Evolutionary conservation across 495 filamentous ascomycete genomes (phyloP).

Genomic region (Talaromyces liani): DNA sequence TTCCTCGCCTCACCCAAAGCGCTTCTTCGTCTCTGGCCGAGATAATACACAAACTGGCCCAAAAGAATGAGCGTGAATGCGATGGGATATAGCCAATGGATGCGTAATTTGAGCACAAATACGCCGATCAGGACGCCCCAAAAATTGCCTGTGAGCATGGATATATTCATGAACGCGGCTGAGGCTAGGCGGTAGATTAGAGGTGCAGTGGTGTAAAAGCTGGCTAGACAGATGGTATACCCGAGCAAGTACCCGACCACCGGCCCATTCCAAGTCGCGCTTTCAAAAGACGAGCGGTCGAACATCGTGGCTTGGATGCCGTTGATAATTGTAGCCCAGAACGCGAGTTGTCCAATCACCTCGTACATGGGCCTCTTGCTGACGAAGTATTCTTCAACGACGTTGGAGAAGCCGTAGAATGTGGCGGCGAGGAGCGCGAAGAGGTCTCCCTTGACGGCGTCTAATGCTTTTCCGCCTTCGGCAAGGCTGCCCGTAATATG

Average conservation of each 20-base stretch:
- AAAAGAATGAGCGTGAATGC: slow-evolving; percentile 88
- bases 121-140: slow-evolving; percentile 93
- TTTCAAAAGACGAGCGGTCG: slow-evolving; percentile 63
- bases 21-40: slow-evolving; percentile 50
- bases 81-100: slow-evolving; percentile 91
- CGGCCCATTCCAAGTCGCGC: slow-evolving; percentile 51
- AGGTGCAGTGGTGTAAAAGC: slow-evolving; percentile 86
- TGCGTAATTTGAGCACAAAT: slow-evolving; percentile 67
- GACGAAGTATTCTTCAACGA: slow-evolving; percentile 88
- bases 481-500: slow-evolving; percentile 56
- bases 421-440: slow-evolving; percentile 84
- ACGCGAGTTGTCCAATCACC: slow-evolving; percentile 81
- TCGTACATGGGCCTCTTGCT: slow-evolving; percentile 83
- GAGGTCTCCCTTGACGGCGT: slow-evolving; percentile 85
- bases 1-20: slow-evolving; percentile 82
- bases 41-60: slow-evolving; percentile 76
- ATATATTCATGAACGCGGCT: slow-evolving; percentile 96
- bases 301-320: slow-evolving; percentile 86
- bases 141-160: slow-evolving; percentile 88
- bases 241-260: slow-evolving; percentile 78
- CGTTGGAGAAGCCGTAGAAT: slow-evolving; percentile 87
- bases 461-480: slow-evolving; percentile 54
- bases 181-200: slow-evolving; percentile 79
- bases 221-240: slow-evolving; percentile 70
- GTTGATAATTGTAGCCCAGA: slow-evolving; percentile 88